Evolutionary conservation across 2,329 filamentous ascomycete genomes (phyloP), one percentile per base, ranked within the genome.

Genomic region (Penicillium sp.): DNA sequence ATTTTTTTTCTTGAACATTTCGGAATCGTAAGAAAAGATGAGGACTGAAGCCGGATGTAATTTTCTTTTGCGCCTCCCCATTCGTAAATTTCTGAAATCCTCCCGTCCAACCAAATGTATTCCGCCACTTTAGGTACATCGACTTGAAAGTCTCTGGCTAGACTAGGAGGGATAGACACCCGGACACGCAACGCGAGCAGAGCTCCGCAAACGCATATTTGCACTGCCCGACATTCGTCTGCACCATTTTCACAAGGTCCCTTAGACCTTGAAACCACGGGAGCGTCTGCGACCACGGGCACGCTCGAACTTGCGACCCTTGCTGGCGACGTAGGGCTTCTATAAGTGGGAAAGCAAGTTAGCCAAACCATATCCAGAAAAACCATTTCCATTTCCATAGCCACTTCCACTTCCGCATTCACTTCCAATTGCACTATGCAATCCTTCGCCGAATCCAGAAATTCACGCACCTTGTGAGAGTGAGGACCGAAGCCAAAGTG

Each of bases 241-340:
- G 43, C 56, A 62, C 49, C 48, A 59, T 60, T 49, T 59, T 52
- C 48, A 52, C 36, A 48, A 59, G 37, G 48, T 50, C 52, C 39
- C 59, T 91, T 96, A 99, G 78, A 99, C 94, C 92, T 99, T 99
- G 92, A 99, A 99, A 87, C 95, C 94, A 76, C 90, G 87, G 74
- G 92, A 97, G 79, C 92, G 86, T 89, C 94, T 95, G 83, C 94
- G 92, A 81, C 94, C 95, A 94, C 94, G 92, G 75, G 92, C 94
- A 75, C 87, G 87, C 89, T 99, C 95, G 85, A 99, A 99, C 87
- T 99, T 99, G 83, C 94, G 90, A 76, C 95, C 95, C 90, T 99
- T 99, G 85, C 91, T 96, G 81, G 91, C 86, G 75, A 99, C 86
- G 72, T 96, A 90, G 70, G 93, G 93, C 87, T 97, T 97, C 93